These are phyloP conservation scores for Ogataea corticis DNA, from an alignment of 805 yeast genomes.

Conservation along the genomic window DNA sequence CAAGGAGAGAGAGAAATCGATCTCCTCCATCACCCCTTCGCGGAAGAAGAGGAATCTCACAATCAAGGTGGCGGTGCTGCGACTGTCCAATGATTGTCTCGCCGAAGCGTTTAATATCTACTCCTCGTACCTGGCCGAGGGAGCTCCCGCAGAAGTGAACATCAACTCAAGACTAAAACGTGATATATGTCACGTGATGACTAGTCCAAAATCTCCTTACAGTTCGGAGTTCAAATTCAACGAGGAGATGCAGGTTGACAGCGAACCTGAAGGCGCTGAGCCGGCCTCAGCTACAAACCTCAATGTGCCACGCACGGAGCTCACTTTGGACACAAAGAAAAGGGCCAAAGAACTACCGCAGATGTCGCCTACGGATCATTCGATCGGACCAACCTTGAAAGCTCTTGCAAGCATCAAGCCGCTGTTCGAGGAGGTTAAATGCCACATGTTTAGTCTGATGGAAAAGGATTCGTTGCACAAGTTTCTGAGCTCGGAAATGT, in stretches of 20 bases:
- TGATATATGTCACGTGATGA: slow-evolving; percentile 21
- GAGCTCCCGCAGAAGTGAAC: slow-evolving; percentile 71
- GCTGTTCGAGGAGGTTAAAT: slow-evolving; percentile 49
- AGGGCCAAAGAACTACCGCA: not conserved
- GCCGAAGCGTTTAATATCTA: slow-evolving; percentile 65
- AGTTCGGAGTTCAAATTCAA: slow-evolving; percentile 1
- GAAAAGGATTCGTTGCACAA: slow-evolving; percentile 74
- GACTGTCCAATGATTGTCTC: slow-evolving; percentile 53
- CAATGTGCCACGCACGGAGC: slow-evolving; percentile 1
- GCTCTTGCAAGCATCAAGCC: slow-evolving; percentile 41
- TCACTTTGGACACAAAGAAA: slow-evolving; percentile 11
- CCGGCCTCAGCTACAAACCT: no score
- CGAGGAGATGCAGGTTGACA: not conserved
- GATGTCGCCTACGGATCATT: slow-evolving; percentile 36
- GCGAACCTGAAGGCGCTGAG: not conserved
- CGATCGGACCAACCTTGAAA: slow-evolving; percentile 36
- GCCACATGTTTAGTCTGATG: slow-evolving; percentile 57
- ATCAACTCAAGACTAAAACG: slow-evolving; percentile 44
- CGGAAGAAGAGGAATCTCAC: slow-evolving; percentile 30
- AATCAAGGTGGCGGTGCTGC: slow-evolving; percentile 39
- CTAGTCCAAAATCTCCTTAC: slow-evolving; percentile 7
- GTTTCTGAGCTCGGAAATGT: slow-evolving; percentile 49
- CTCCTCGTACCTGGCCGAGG: slow-evolving; percentile 61
- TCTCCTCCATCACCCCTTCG: slow-evolving; percentile 14
- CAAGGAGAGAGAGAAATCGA: slow-evolving; percentile 27